Conservation (phyloP, 768 basidiomycete genomes). For the Pseudohyphozyma bogoriensis region DNA sequence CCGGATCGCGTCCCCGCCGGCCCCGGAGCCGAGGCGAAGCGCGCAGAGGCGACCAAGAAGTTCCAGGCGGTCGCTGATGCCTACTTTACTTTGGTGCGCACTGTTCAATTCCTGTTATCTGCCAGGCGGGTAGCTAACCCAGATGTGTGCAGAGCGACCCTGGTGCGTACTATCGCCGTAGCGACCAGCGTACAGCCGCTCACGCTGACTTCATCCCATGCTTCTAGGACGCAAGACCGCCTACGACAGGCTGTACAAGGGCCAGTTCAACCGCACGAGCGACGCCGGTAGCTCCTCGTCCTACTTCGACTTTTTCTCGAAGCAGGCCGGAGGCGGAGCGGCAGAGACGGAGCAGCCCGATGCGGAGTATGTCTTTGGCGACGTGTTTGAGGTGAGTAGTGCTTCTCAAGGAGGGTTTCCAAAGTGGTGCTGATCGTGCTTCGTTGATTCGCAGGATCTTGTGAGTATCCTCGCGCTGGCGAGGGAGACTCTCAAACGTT, state of each 20-base stretch:
- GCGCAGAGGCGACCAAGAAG: conserved; percentile 16
- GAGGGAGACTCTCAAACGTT: too few relatives aligned
- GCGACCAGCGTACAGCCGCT: too few relatives aligned
- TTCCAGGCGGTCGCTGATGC: conserved; percentile 30
- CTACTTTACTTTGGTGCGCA: conserved; percentile 10
- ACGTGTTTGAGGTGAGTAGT: conserved; percentile 22
- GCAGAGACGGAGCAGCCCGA: conserved; percentile 15
- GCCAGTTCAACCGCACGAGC: too few relatives aligned
- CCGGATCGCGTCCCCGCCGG: conserved; percentile 27
- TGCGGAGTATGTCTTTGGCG: conserved; percentile 23
- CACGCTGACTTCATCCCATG: too few relatives aligned
- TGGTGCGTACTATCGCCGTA: too few relatives aligned
- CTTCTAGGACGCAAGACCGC: too few relatives aligned
- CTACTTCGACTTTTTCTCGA: conserved; percentile 1
- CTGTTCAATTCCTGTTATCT: not conserved
- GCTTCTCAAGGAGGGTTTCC: too few relatives aligned
- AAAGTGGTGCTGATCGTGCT: not conserved
- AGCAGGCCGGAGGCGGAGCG: not conserved
- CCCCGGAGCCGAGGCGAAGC: conserved; percentile 1
- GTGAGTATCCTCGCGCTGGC: too few relatives aligned
- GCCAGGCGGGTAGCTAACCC: too few relatives aligned
- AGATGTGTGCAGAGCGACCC: too few relatives aligned
- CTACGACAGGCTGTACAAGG: too few relatives aligned
- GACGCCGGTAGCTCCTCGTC: not conserved
- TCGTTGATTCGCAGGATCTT: not conserved